phyloP scores from a whole-genome alignment of 192 early-diverging fungal species.

The Paraglomus brasilianum region DNA sequence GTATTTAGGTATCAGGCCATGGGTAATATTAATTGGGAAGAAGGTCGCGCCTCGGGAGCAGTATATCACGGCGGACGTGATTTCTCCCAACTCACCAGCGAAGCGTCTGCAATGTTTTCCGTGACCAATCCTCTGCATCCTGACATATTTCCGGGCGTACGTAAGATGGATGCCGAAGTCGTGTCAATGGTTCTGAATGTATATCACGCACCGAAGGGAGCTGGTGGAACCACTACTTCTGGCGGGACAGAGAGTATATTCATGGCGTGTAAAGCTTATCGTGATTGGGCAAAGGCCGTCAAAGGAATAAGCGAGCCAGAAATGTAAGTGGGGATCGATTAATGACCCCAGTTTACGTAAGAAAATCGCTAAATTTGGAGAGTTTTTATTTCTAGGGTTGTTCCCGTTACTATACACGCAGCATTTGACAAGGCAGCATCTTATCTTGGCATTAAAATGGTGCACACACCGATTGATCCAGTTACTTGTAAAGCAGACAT shows the following conservation, averaged over 20 bases:
- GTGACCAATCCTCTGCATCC: conserved; percentile 92
- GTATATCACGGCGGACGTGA: conserved; percentile 93
- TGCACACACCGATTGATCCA: conserved; percentile 81
- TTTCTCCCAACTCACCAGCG: conserved; percentile 67
- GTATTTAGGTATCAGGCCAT: conserved; percentile 54
- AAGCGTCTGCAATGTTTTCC: conserved; percentile 82
- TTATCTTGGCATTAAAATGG: conserved; percentile 88
- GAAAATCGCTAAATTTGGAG: neutral
- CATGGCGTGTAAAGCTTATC: conserved; percentile 93
- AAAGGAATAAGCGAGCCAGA: conserved; percentile 87
- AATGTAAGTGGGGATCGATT: conserved; percentile 77
- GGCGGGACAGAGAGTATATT: conserved; percentile 94
- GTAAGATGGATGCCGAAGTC: conserved; percentile 94
- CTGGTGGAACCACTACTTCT: conserved; percentile 86
- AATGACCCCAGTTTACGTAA: neutral
- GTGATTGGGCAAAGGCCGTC: conserved; percentile 75
- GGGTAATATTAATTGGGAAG: conserved; percentile 73
- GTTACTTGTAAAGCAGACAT: conserved; percentile 74
- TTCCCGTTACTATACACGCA: conserved; percentile 91
- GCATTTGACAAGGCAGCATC: conserved; percentile 94
- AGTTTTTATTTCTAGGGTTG: conserved; percentile 54
- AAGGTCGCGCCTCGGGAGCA: conserved; percentile 83
- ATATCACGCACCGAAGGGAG: conserved; percentile 73
- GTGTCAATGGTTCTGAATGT: conserved; percentile 88
- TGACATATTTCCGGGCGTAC: conserved; percentile 91